Conservation (phyloP, 2,329 filamentous ascomycete genomes). For the Colletotrichum destructivum region DNA sequence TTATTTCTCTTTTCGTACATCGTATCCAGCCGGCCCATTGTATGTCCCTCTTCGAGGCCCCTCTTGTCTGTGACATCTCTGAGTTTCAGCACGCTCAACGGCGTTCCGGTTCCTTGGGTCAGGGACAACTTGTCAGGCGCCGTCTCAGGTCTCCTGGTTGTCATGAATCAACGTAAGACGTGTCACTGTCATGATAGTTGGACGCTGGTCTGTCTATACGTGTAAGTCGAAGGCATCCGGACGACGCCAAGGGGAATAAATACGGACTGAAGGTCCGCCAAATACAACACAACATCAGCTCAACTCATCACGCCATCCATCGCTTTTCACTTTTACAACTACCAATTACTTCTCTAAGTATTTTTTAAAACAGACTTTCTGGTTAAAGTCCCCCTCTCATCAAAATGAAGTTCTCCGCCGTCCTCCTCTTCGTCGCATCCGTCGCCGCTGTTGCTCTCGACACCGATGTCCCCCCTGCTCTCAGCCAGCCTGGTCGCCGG, state of each 20-base stretch:
- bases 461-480: conserved; percentile 22
- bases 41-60: neutral
- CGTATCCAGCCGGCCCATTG: no score
- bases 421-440: conserved; percentile 31
- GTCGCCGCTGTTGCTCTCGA: conserved; percentile 34
- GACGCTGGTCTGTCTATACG: neutral
- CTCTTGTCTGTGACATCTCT: conserved; percentile 19
- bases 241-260: conserved; percentile 4
- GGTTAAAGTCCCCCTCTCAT: conserved; percentile 10
- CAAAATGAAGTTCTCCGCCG: conserved; percentile 34
- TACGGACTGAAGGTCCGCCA: neutral
- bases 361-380: conserved; percentile 16
- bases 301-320: neutral
- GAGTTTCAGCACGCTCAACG: conserved; percentile 27
- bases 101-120: conserved; percentile 5
- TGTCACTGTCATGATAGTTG: neutral
- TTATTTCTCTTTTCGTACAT: no score
- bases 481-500: conserved; percentile 33
- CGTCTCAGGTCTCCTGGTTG: conserved; percentile 4
- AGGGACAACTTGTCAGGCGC: neutral
- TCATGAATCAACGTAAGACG: neutral
- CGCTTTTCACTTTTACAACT: neutral
- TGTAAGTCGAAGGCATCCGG: neutral
- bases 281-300: neutral
- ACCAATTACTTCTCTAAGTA: neutral